Evolutionary conservation across 2,329 filamentous ascomycete genomes (phyloP).

Genomic region (Aphanoascus verrucosus): DNA sequence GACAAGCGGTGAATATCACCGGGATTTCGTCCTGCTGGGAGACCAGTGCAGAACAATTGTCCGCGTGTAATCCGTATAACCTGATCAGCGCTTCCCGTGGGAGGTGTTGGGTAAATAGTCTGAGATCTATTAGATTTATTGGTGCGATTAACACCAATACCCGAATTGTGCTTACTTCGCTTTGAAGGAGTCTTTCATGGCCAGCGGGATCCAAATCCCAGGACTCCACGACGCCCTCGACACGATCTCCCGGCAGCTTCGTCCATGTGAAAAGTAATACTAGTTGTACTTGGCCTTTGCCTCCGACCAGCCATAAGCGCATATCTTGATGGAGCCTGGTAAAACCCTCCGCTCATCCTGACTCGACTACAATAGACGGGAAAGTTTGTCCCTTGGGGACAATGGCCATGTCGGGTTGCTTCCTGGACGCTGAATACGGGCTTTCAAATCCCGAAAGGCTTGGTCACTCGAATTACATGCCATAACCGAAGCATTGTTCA

Average conservation of each 20-base stretch:
- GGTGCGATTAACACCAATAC: not conserved
- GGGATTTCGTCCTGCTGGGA: constrained; percentile 1
- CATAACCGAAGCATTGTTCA: not conserved
- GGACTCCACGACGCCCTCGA: not conserved
- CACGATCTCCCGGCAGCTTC: not conserved
- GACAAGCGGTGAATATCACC: not conserved
- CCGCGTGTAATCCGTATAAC: constrained; percentile 1
- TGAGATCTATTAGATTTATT: constrained; percentile 6
- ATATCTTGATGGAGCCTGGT: constrained; percentile 11
- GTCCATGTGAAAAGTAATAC: constrained; percentile 12
- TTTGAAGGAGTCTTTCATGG: constrained; percentile 5
- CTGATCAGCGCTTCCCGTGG: constrained; percentile 1
- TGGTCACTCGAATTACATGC: not conserved
- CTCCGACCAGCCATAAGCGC: constrained; percentile 12
- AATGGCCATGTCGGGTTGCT: constrained; percentile 11
- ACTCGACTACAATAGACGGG: constrained; percentile 12
- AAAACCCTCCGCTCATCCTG: constrained; percentile 11
- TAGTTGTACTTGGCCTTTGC: constrained; percentile 4
- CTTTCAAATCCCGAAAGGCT: constrained; percentile 5
- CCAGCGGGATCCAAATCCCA: constrained; percentile 9
- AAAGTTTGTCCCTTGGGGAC: not conserved
- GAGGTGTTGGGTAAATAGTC: constrained; percentile 4
- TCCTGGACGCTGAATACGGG: constrained; percentile 7
- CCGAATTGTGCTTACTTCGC: constrained; percentile 6
- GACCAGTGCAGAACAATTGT: constrained; percentile 7